Evolutionary conservation across 768 basidiomycete genomes (phyloP).

Genomic region (Suillus hirtellus): DNA sequence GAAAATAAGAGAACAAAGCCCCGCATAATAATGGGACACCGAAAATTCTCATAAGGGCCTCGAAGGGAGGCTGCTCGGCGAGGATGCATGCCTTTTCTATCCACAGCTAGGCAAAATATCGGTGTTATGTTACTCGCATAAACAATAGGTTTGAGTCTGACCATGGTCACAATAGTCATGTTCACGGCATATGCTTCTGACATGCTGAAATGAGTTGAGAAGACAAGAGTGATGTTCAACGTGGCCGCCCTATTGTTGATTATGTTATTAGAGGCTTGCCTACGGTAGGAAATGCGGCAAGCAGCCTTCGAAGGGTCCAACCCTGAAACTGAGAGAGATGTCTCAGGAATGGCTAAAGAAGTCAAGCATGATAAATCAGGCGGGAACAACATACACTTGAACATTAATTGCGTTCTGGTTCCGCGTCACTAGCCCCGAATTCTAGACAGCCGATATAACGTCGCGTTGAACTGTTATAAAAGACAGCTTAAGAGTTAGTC

Average conservation of each 20-base stretch:
- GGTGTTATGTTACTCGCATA: background rate
- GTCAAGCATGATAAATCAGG: background rate
- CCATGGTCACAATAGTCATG: slow-evolving; percentile 12
- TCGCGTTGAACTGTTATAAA: background rate
- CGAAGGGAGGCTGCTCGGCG: slow-evolving; percentile 7
- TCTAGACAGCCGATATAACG: background rate
- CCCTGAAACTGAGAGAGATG: background rate
- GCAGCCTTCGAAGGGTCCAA: background rate
- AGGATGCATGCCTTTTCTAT: slow-evolving; percentile 17
- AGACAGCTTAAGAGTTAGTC: background rate
- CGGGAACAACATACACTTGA: background rate
- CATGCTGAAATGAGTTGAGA: background rate
- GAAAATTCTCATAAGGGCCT: slow-evolving; percentile 18
- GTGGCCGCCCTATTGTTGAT: background rate
- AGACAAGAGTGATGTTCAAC: background rate
- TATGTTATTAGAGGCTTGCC: background rate
- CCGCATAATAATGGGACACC: slow-evolving; percentile 25
- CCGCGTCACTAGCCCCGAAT: background rate
- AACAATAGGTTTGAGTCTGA: slow-evolving; percentile 14
- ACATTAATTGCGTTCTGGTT: background rate
- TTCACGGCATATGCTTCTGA: background rate
- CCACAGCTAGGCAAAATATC: slow-evolving; percentile 9
- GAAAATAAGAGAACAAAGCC: slow-evolving; percentile 22
- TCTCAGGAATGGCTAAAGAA: background rate
- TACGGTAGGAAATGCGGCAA: background rate